Evolutionary conservation across 129 eudicot genomes (phyloP), one percentile per base, ranked within the genome.

Genomic region (Arctium lappa): DNA sequence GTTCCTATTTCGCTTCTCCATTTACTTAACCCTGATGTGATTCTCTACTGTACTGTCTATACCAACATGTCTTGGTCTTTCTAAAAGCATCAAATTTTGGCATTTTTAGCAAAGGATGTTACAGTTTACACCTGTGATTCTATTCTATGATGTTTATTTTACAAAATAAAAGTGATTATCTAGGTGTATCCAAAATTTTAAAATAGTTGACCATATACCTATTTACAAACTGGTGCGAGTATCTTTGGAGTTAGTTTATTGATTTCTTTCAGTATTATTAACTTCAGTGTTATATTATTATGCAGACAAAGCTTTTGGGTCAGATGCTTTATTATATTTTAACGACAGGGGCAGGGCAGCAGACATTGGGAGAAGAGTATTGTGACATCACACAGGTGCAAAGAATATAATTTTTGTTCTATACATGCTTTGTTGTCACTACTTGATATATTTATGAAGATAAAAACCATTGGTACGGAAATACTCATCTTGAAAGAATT

Each of bases 331-430:
- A 96, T 86, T 96, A 90, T 81, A 88, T 96, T 53, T 78, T 96
- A 75, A 96, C 99, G 33, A 96, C 98, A 16, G 98, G 98, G 48
- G 98, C 98, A 38, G 98, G 99, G 8, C 95, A 93, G 82, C 99
- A 96, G 83, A 93, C 98, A 7, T 80, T 96, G 36, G 99, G 99
- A 78, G 99, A 96, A 83, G 99, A 96, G 82, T 96, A 96, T 75
- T 96, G 99, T 79, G 99, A 96, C 82, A 90, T 96, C 79, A 91
- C 93, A 65, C 99, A 96, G 99, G 99, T 96, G 70, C 40, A 5
- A 5, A 33, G 70, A 79, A 73, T 72, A 74, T 38, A 8, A 36
- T 18, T 46, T 72, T 2, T 78, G 78, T 73, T 76, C 22, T 31
- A 38, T 37, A 39, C 22, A 75, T 32, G 80, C 50, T n/a, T 53